Percentiles rank a stretch among this genome's conserved stretches.
Evolutionary conservation across 176 grass and related monocot genomes (phyloP).

Genomic region (Rhipidocladum racemiflorum): DNA sequence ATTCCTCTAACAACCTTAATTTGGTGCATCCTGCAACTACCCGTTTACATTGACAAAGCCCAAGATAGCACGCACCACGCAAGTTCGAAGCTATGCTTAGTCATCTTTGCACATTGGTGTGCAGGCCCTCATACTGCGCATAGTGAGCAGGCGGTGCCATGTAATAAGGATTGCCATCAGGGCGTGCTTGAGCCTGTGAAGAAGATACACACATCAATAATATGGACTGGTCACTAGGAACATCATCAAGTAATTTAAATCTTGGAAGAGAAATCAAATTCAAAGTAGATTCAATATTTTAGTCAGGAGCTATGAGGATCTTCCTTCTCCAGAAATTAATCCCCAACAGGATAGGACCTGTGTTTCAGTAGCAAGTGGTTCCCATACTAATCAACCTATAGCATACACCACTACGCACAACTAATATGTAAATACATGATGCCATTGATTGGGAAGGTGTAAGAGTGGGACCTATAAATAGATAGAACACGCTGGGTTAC

Average conservation of each 20-base stretch:
- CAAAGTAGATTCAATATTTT: not conserved
- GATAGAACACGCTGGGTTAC: not conserved
- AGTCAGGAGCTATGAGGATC: not conserved
- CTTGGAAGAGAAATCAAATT: not conserved
- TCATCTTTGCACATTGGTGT: slow-evolving; percentile 58
- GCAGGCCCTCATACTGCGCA: slow-evolving; percentile 42
- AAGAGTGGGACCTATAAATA: not conserved
- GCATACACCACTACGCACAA: not conserved
- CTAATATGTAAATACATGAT: not conserved
- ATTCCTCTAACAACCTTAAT: not conserved
- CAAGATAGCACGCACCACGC: not conserved
- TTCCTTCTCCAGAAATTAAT: not conserved
- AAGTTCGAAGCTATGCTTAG: slow-evolving; percentile 18
- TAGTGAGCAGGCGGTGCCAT: slow-evolving; percentile 39
- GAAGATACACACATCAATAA: not conserved
- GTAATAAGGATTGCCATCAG: slow-evolving; percentile 35
- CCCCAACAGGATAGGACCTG: not conserved
- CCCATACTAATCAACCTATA: not conserved
- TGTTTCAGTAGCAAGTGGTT: slow-evolving; percentile 7
- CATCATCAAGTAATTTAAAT: not conserved
- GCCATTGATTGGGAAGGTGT: not conserved
- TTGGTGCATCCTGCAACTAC: slow-evolving; percentile 4
- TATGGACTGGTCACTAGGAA: not conserved
- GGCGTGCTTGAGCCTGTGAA: slow-evolving; percentile 42
- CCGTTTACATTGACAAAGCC: slow-evolving; percentile 16